A percentile compares a stretch with the other conserved stretches of the same genome.
Conservation (phyloP, 768 basidiomycete species). For the Pilatotrama ljubarskyi region DNA sequence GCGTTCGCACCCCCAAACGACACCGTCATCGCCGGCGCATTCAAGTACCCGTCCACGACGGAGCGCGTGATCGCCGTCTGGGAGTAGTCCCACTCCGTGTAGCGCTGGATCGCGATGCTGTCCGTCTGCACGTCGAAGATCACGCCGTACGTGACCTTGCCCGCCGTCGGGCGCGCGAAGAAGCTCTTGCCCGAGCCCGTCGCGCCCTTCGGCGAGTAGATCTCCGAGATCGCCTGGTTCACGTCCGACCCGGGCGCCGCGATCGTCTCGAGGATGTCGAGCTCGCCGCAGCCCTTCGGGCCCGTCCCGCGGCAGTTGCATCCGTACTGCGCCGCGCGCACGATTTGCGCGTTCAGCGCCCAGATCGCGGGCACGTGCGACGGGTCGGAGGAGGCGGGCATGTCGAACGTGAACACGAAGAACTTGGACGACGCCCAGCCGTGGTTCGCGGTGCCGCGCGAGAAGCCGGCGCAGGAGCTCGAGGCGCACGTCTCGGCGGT, state of each 20-base stretch:
- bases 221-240: constrained; percentile 30
- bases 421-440: constrained; percentile 32
- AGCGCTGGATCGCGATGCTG: constrained; percentile 27
- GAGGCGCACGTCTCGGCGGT: constrained; percentile 24
- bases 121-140: constrained; percentile 32
- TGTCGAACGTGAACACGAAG: constrained; percentile 30
- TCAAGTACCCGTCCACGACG: constrained; percentile 29
- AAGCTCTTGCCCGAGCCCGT: constrained; percentile 28
- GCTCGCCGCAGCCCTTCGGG: constrained; percentile 28
- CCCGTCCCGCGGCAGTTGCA: constrained; percentile 36
- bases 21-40: constrained; percentile 24
- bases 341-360: constrained; percentile 32
- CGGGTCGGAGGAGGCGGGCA: constrained; percentile 27
- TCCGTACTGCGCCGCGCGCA: constrained; percentile 33
- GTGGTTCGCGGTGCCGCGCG: constrained; percentile 31
- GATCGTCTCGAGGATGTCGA: constrained; percentile 33
- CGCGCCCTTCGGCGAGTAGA: constrained; percentile 34
- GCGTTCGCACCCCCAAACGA: constrained; percentile 15
- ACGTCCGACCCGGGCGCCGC: constrained; percentile 17
- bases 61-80: constrained; percentile 26
- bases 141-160: constrained; percentile 21
- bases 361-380: constrained; percentile 30
- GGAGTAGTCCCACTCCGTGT: constrained; percentile 29
- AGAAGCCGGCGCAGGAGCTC: constrained; percentile 29
- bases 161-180: constrained; percentile 27